Base-by-base conservation (phyloP, 2,329 filamentous ascomycete species). In the Trichoderma sp. region DNA sequence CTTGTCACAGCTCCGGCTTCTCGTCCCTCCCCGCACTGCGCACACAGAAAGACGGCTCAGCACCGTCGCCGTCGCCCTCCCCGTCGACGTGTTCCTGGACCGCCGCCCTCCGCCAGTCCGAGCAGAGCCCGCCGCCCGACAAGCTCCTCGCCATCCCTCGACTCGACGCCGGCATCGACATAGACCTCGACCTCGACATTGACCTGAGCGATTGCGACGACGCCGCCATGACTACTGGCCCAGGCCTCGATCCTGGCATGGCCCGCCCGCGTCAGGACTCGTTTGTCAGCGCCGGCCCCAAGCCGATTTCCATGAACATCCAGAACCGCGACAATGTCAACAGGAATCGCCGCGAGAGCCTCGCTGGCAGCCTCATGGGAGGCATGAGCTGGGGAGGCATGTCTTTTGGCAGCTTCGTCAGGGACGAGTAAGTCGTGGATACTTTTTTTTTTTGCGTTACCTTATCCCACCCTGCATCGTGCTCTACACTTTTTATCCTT, bases 371-470 rank as follows among this genome's bases (percentile, higher is more conserved):
- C 73, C 77, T 89, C 65, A 87, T 88, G 79, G 90, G 88, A 69
- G 93, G 94, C 72, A 93, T 97, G 89, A 97, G 93, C 78, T 99
- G 94, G 93, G 94, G 94, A 74, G 94, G 93, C 69, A 88, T 97
- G 67, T 98, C 94, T 9, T 92, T 98, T 69, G 94, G 94, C 68
- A 98, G 94, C 74, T 98, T 96, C 83, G 95, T 99, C 78, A 86
- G 92, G 77, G 94, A 99, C 80, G 95, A 99, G 95, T 99, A 88
- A 88, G 94, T 82, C 56, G 66, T 67, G 61, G 66, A 68, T 67
- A 39, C 60, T 48, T 48, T 54, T 39, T 48, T 10, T 34, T 34
- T 12, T 34, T 34, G 30, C 30, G 6, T 43, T 7, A 24, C 10
- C 28, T 24, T 58, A 19, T 44, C 28, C 45, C 34, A 21, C 28